phyloP scores from a whole-genome alignment of 352 stramenopile species.

The Phytophthora pini region DNA sequence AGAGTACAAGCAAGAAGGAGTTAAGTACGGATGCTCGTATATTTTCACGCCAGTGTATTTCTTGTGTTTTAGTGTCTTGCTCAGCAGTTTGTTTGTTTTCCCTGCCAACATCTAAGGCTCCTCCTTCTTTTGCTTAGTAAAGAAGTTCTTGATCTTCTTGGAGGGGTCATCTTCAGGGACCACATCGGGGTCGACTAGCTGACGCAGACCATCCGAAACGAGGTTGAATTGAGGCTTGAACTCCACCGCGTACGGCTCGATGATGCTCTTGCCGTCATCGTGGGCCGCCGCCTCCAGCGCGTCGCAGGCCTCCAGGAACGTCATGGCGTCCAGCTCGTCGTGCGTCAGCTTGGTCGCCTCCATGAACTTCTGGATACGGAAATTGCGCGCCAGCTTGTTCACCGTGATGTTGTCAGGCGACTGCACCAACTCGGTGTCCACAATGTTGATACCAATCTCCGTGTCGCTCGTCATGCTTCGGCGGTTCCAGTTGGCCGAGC shows the following conservation, averaged over 20 bases:
- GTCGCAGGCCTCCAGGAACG: conserved; percentile 37
- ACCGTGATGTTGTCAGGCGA: conserved; percentile 48
- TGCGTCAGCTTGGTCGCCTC: conserved; percentile 49
- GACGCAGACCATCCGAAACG: conserved; percentile 40
- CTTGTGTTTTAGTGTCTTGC: not conserved
- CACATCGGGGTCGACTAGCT: conserved; percentile 48
- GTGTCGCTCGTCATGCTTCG: conserved; percentile 79
- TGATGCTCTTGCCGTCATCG: conserved; percentile 33
- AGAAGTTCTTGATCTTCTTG: conserved; percentile 33
- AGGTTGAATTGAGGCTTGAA: conserved; percentile 37
- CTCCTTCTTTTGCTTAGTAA: conserved; percentile 17
- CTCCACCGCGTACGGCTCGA: conserved; percentile 43
- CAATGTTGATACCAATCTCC: conserved; percentile 61
- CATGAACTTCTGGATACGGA: conserved; percentile 61
- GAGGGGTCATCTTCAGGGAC: conserved; percentile 19
- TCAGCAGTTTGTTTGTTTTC: not conserved
- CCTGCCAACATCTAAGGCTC: conserved; percentile 4
- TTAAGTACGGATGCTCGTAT: too few species aligned
- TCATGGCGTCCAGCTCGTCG: conserved; percentile 43
- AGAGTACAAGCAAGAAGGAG: too few species aligned
- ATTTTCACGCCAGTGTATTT: not conserved
- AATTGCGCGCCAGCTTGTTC: conserved; percentile 44
- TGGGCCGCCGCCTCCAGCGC: conserved; percentile 31
- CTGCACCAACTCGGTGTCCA: conserved; percentile 46
- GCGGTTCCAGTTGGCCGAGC: conserved; percentile 93